These are phyloP conservation scores for Haplosporangium sp. DNA, from an alignment of 371 early-diverging fungal genomes.

Conservation along the genomic window DNA sequence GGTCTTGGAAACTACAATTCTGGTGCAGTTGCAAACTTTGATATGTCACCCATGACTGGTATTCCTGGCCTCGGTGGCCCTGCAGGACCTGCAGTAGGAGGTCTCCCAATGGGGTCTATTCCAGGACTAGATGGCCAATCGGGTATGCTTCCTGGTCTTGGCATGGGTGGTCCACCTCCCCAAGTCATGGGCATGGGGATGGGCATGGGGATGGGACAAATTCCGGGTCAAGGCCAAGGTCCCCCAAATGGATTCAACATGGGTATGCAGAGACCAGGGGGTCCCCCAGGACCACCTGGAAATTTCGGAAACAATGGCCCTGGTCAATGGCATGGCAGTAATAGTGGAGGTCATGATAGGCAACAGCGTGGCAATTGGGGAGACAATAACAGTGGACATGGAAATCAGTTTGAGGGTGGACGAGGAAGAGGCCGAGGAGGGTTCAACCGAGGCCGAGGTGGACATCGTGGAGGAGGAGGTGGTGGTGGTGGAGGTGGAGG, in stretches of 20 bases:
- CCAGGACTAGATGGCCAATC: slow-evolving; percentile 29
- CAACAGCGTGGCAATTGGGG: background rate
- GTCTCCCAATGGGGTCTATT: slow-evolving; percentile 30
- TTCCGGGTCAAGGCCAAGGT: slow-evolving; percentile 14
- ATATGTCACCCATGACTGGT: slow-evolving; percentile 40
- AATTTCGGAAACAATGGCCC: slow-evolving; percentile 15
- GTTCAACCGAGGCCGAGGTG: slow-evolving; percentile 39
- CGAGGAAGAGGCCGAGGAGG: slow-evolving; percentile 47
- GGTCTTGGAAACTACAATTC: slow-evolving; percentile 58
- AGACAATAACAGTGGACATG: slow-evolving; percentile 9
- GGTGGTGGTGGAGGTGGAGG: slow-evolving; percentile 21
- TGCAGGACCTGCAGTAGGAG: slow-evolving; percentile 22
- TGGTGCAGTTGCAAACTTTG: slow-evolving; percentile 55
- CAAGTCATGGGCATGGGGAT: slow-evolving; percentile 15
- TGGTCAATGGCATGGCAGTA: slow-evolving; percentile 28
- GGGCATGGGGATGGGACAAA: background rate
- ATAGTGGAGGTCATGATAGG: background rate
- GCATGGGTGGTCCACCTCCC: slow-evolving; percentile 28
- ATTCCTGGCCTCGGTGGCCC: slow-evolving; percentile 45
- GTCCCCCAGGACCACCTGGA: slow-evolving; percentile 16
- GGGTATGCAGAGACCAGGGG: slow-evolving; percentile 35
- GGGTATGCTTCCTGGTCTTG: slow-evolving; percentile 29
- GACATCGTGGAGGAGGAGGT: slow-evolving; percentile 29
- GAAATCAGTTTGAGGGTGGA: slow-evolving; percentile 36
- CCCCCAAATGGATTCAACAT: slow-evolving; percentile 9